phyloP scores from a whole-genome alignment of 306 rosid genomes.

The Corylus americana region DNA sequence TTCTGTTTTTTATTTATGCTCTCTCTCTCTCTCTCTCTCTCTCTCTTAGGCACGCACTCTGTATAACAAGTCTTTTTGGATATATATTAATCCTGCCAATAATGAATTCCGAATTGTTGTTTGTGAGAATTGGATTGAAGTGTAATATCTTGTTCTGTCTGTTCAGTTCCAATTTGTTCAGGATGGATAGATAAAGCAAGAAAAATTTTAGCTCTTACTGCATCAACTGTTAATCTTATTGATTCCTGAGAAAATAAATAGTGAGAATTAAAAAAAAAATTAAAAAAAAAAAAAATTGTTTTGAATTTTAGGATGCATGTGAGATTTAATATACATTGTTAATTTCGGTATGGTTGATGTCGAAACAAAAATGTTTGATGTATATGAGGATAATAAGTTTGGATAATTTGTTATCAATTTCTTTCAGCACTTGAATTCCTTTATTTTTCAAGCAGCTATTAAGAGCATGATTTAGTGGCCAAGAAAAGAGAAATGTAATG shows the following conservation, averaged over 20 bases:
- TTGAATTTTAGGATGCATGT: background rate
- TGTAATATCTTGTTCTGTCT: background rate
- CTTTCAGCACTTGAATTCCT: background rate
- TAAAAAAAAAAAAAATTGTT: background rate
- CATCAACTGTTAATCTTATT: background rate
- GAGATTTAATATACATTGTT: background rate
- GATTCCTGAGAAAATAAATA: background rate
- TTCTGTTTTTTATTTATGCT: slow-evolving; percentile 18
- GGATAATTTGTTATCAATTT: background rate
- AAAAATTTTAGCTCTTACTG: background rate
- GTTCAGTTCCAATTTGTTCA: background rate
- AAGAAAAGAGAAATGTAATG: background rate
- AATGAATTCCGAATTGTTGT: background rate
- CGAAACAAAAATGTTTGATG: background rate
- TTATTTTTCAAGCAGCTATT: background rate
- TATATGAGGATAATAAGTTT: background rate
- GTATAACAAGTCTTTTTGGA: background rate
- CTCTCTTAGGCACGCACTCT: background rate
- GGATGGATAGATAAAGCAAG: background rate
- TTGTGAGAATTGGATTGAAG: background rate
- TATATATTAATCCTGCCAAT: background rate
- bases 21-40: background rate
- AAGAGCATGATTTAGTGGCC: background rate
- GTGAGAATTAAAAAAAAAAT: background rate
- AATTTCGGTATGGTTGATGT: background rate